These are phyloP conservation scores for Penicillium brasilianum DNA, from an alignment of 2,329 filamentous ascomycete species.

Conservation along the genomic window DNA sequence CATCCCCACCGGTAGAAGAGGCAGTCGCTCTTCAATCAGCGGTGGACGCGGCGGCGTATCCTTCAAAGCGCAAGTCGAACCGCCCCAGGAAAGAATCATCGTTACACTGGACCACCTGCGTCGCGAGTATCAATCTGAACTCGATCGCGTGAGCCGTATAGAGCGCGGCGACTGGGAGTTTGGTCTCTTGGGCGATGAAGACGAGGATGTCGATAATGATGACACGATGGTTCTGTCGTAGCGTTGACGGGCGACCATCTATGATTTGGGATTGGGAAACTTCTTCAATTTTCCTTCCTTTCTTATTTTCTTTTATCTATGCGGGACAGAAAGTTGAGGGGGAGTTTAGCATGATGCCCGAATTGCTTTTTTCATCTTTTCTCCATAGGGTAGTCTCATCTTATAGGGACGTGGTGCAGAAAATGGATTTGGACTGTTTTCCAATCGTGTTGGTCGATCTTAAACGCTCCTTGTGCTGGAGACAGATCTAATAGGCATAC, in stretches of 20 bases:
- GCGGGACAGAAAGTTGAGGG: slow-evolving; percentile 21
- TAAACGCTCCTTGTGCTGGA: no score
- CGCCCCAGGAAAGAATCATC: slow-evolving; percentile 68
- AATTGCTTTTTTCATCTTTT: slow-evolving; percentile 17
- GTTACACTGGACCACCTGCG: slow-evolving; percentile 85
- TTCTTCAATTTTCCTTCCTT: slow-evolving; percentile 5
- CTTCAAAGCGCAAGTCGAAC: slow-evolving; percentile 23
- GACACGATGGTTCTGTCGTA: slow-evolving; percentile 44
- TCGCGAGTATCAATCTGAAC: slow-evolving; percentile 85
- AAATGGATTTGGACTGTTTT: slow-evolving; percentile 20
- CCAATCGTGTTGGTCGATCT: neutral
- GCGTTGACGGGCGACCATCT: neutral
- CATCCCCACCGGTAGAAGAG: slow-evolving; percentile 26
- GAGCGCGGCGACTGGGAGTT: slow-evolving; percentile 90
- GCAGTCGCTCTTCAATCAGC: slow-evolving; percentile 30
- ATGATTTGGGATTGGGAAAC: slow-evolving; percentile 3
- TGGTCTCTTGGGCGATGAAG: slow-evolving; percentile 43
- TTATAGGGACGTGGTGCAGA: slow-evolving; percentile 21
- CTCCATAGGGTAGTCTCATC: slow-evolving; percentile 21
- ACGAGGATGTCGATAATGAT: slow-evolving; percentile 40
- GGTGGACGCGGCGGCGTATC: slow-evolving; percentile 15
- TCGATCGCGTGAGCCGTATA: slow-evolving; percentile 86
- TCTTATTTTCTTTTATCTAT: slow-evolving; percentile 12
- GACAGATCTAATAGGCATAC: no score
- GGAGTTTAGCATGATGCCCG: slow-evolving; percentile 21